Evolutionary conservation across 2,329 filamentous ascomycete genomes (phyloP), one percentile per base, ranked within the genome.

Genomic region (Domatiomyces catenatus): DNA sequence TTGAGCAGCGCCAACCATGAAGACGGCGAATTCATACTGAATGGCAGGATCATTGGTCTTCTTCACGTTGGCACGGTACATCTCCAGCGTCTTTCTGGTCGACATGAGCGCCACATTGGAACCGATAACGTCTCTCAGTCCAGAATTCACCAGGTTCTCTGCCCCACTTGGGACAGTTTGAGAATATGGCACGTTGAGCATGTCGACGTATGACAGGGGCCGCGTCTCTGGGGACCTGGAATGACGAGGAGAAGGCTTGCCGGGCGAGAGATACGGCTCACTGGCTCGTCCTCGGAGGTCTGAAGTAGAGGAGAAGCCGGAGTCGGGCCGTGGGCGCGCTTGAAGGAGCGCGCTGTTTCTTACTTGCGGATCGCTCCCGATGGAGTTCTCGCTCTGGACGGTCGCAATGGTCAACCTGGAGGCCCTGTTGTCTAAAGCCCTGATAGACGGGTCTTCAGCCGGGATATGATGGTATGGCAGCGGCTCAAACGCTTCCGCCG

Each of bases 41-140:
- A 94, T 85, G 3, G 84, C 82, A 15, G 83, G 75, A 66, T 95
- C 88, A 55, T 84, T 92, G 2, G 92, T 94, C 72, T 98, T 98
- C 71, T 95, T 96, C 52, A 95, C 86, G 62, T 96, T 98, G 50
- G 84, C 83, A 44, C 90, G 79, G 66, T 98, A 98, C 90, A 96
- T 95, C 50, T 96, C 89, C 47, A 98, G 77, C 1, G 92, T 98
- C 69, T 96, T 89, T 63, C 90, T 86, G 32, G 86, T 83, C 62
- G 87, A 89, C 26, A 98, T 76, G 10, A 98, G 75, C 18, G 89
- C 94, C 2, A 90, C 90, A 69, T 94, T 94, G 63, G 80, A 84
- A 44, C 92, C 92, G 20, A 98, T 81, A 15, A 79, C 81, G 50
- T 76, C 80, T 53, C 86, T 83, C 47, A 98, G 71, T 55, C 84